phyloP scores from a whole-genome alignment of 2,329 filamentous ascomycete genomes.

The Botryotinia calthae region DNA sequence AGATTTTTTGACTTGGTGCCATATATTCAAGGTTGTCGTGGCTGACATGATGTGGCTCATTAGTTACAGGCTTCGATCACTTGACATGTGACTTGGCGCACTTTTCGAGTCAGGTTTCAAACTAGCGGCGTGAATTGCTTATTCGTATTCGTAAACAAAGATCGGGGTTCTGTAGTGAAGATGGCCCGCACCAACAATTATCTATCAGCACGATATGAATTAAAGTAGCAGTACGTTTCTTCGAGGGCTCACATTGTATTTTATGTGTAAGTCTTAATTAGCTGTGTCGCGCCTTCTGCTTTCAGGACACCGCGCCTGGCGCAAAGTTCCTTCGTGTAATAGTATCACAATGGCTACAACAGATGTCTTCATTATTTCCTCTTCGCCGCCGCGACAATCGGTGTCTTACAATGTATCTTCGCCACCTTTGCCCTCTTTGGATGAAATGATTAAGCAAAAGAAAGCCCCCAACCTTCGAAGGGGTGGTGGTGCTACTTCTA shows the following conservation, averaged over 20 bases:
- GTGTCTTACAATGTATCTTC: slow-evolving; percentile 32
- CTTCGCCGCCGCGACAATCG: slow-evolving; percentile 29
- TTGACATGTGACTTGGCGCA: slow-evolving; percentile 15
- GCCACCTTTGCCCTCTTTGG: slow-evolving; percentile 47
- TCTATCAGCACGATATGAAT: neutral
- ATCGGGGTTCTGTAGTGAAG: neutral
- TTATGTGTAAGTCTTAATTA: slow-evolving; percentile 21
- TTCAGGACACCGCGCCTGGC: slow-evolving; percentile 28
- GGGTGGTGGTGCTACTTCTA: slow-evolving; percentile 42
- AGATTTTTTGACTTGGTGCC: slow-evolving; percentile 9
- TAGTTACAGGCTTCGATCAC: neutral
- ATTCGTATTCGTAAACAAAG: slow-evolving; percentile 12
- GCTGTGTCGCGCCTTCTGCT: slow-evolving; percentile 32
- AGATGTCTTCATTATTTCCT: slow-evolving; percentile 36
- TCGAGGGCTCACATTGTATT: neutral
- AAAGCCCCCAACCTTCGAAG: slow-evolving; percentile 38
- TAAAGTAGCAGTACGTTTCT: neutral
- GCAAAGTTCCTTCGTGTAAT: slow-evolving; percentile 24
- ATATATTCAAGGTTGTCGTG: neutral
- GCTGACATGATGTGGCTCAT: neutral
- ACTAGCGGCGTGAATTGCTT: neutral
- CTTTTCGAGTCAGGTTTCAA: slow-evolving; percentile 12
- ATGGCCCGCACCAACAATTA: neutral
- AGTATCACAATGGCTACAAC: slow-evolving; percentile 41
- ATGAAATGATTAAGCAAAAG: slow-evolving; percentile 46